phyloP scores from a whole-genome alignment of 1,139 yeast species.

The Kodamaea alishanica region DNA sequence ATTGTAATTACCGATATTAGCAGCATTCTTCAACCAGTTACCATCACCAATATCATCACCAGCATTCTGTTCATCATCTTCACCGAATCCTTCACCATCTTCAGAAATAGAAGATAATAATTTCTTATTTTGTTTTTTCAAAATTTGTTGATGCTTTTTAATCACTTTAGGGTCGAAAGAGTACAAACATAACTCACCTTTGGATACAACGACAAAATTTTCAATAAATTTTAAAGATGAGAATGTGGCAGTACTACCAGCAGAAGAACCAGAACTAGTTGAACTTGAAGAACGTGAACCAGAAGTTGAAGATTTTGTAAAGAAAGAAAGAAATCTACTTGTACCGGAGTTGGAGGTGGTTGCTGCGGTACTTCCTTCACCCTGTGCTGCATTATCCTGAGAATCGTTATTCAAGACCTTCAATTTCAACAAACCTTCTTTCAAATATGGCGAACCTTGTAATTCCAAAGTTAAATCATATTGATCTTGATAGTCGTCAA shows the following conservation, averaged over 20 bases:
- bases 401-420: slow-evolving; percentile 43
- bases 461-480: slow-evolving; percentile 60
- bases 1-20: slow-evolving; percentile 45
- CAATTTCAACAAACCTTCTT: slow-evolving; percentile 66
- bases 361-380: slow-evolving; percentile 20
- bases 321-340: slow-evolving; percentile 26
- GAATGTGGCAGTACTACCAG: slow-evolving; percentile 8
- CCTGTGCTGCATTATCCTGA: slow-evolving; percentile 24
- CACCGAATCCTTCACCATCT: slow-evolving; percentile 13
- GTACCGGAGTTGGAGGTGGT: slow-evolving; percentile 16
- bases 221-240: slow-evolving; percentile 38
- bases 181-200: slow-evolving; percentile 54
- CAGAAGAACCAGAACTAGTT: slow-evolving; percentile 5
- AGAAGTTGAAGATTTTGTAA: slow-evolving; percentile 15
- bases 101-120: slow-evolving; percentile 16
- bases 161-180: slow-evolving; percentile 49
- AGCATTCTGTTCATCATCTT: slow-evolving; percentile 17
- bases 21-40: slow-evolving; percentile 59
- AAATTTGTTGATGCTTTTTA: slow-evolving; percentile 38
- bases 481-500: slow-evolving; percentile 45
- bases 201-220: slow-evolving; percentile 53
- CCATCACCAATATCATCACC: slow-evolving; percentile 54
- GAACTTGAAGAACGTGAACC: slow-evolving; percentile 6
- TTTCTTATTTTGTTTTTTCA: slow-evolving; percentile 27
- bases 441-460: slow-evolving; percentile 74